These are phyloP conservation scores for Solanum sitiens DNA, from an alignment of 257 asterid genomes.

Conservation along the genomic window DNA sequence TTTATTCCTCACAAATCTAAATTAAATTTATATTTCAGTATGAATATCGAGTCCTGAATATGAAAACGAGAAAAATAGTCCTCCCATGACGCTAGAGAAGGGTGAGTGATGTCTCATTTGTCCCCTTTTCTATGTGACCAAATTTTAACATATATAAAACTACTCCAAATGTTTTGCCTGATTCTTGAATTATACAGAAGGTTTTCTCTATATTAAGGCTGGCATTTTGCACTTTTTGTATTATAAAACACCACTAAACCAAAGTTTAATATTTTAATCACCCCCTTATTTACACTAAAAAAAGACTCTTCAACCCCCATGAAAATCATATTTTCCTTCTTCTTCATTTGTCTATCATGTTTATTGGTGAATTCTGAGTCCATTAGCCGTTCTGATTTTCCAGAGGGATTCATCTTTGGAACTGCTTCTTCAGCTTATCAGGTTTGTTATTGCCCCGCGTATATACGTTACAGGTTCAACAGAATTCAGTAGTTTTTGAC, in stretches of 20 bases:
- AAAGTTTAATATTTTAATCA: neutral
- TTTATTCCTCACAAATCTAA: accelerated
- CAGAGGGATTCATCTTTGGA: conserved; percentile 69
- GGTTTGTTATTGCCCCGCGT: conserved; percentile 11
- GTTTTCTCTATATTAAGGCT: neutral
- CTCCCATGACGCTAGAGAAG: neutral
- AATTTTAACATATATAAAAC: neutral
- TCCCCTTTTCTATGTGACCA: neutral
- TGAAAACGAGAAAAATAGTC: accelerated
- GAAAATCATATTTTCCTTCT: conserved; percentile 6
- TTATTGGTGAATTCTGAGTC: conserved; percentile 19
- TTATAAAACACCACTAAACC: neutral
- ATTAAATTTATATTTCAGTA: accelerated
- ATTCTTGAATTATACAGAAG: neutral
- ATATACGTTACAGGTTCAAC: neutral
- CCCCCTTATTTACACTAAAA: neutral
- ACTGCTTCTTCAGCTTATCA: conserved; percentile 96
- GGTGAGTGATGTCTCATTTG: neutral
- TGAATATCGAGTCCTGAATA: accelerated
- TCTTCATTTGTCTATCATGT: neutral
- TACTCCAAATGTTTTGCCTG: neutral
- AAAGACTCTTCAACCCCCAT: neutral
- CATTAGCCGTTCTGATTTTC: conserved; percentile 50
- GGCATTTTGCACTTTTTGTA: neutral
- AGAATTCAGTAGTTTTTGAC: neutral